Conservation (phyloP, 768 basidiomycete genomes). For the Candolleomyces eurysporus region DNA sequence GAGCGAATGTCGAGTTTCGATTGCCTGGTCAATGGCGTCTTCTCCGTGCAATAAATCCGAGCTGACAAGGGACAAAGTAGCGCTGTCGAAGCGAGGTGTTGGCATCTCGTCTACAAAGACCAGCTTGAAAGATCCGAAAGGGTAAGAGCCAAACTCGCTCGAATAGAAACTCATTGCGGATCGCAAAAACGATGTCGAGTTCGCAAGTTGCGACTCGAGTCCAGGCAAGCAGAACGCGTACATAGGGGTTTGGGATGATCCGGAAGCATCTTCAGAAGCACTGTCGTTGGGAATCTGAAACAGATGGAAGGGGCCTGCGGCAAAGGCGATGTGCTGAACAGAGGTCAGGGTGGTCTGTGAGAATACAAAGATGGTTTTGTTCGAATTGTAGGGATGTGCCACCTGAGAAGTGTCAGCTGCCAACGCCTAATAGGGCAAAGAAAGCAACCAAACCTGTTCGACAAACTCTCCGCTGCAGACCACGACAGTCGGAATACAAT, state of each 20-base stretch:
- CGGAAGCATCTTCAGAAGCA: slow-evolving; percentile 57
- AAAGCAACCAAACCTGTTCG: slow-evolving; percentile 70
- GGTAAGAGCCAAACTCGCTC: slow-evolving; percentile 92
- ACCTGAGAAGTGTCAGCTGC: slow-evolving; percentile 47
- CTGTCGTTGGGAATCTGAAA: slow-evolving; percentile 65
- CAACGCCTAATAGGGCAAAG: slow-evolving; percentile 4
- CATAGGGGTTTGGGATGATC: slow-evolving; percentile 70
- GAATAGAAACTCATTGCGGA: slow-evolving; percentile 91
- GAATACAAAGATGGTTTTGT: slow-evolving; percentile 93
- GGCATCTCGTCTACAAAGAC: slow-evolving; percentile 92
- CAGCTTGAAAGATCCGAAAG: slow-evolving; percentile 91
- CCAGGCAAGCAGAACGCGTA: slow-evolving; percentile 94
- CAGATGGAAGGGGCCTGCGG: slow-evolving; percentile 91
- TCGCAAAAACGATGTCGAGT: slow-evolving; percentile 75
- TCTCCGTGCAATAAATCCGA: slow-evolving; percentile 84
- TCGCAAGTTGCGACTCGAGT: slow-evolving; percentile 65
- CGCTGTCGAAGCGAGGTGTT: slow-evolving; percentile 77
- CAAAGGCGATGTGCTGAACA: slow-evolving; percentile 95
- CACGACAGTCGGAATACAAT: slow-evolving; percentile 77
- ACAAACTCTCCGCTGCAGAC: slow-evolving; percentile 93
- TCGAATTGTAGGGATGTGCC: slow-evolving; percentile 88
- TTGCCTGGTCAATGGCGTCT: slow-evolving; percentile 88
- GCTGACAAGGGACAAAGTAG: slow-evolving; percentile 77
- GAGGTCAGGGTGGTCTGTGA: slow-evolving; percentile 84
- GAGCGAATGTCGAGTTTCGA: slow-evolving; percentile 84